These are phyloP conservation scores for Moringa oleifera DNA, from an alignment of 345 rosid species.

Conservation along the genomic window DNA sequence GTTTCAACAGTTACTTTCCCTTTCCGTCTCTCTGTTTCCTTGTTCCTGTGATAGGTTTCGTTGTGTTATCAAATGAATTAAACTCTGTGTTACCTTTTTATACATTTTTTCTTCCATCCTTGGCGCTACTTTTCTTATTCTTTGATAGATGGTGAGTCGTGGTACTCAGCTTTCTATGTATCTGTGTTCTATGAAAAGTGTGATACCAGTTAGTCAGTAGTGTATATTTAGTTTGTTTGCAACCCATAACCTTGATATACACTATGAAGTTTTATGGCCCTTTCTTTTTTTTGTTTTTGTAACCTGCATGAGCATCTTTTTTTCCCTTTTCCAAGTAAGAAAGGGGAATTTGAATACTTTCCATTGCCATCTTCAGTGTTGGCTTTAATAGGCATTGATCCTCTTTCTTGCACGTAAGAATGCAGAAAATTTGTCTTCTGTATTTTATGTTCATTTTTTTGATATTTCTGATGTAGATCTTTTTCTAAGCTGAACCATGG, in stretches of 20 bases:
- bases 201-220: not conserved
- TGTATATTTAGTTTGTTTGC: not conserved
- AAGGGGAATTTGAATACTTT: not conserved
- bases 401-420: not conserved
- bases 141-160: not conserved
- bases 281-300: too few species aligned
- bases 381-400: not conserved
- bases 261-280: not conserved
- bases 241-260: not conserved
- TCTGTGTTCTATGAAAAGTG: not conserved
- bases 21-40: not conserved
- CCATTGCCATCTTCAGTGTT: not conserved
- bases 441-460: too few species aligned
- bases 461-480: not conserved
- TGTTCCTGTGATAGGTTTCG: not conserved
- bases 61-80: not conserved
- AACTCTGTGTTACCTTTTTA: not conserved
- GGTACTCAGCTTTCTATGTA: not conserved
- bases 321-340: not conserved
- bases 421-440: not conserved
- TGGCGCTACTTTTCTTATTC: not conserved
- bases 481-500: not conserved
- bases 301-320: not conserved
- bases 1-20: not conserved
- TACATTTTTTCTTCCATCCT: too few species aligned